A percentile compares a stretch with the other conserved stretches of the same genome.
phyloP scores from a whole-genome alignment of 768 basidiomycete genomes.

The Phaeotremella fagi region DNA sequence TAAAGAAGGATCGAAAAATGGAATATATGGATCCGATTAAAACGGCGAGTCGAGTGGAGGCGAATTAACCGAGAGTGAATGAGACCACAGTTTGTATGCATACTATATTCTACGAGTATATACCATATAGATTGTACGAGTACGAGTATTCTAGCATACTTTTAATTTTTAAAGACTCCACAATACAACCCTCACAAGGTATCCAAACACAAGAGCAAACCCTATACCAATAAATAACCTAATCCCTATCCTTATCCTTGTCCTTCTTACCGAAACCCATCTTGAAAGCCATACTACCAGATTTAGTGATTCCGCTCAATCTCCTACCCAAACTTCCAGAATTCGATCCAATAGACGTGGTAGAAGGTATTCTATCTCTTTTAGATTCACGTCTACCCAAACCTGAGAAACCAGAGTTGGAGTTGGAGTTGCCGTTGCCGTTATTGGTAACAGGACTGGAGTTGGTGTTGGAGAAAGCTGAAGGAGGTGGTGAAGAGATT shows the following conservation, averaged over 20 bases:
- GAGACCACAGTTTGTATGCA: too few relatives aligned
- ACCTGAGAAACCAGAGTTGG: neutral
- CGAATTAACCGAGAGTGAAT: neutral
- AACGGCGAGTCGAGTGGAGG: neutral
- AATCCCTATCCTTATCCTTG: constrained; percentile 27
- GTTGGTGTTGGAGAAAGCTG: too few relatives aligned
- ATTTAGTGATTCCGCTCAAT: constrained; percentile 28
- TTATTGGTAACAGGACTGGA: too few relatives aligned
- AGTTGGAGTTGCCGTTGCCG: too few relatives aligned
- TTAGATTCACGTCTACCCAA: neutral
- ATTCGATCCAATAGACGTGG: constrained; percentile 9
- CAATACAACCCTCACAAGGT: neutral
- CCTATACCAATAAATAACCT: neutral
- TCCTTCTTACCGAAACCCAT: constrained; percentile 41
- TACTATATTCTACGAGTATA: too few relatives aligned
- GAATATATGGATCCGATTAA: neutral
- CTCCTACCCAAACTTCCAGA: constrained; percentile 27
- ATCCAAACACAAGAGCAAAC: neutral
- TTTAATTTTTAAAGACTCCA: neutral
- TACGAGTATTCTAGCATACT: too few relatives aligned
- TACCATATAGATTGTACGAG: too few relatives aligned
- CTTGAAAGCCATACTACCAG: constrained; percentile 35
- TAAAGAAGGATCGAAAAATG: neutral
- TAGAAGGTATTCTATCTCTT: constrained; percentile 1
- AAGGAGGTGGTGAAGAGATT: neutral